phyloP scores from a whole-genome alignment of 345 rosid species.

The Capsella bursapastoris region DNA sequence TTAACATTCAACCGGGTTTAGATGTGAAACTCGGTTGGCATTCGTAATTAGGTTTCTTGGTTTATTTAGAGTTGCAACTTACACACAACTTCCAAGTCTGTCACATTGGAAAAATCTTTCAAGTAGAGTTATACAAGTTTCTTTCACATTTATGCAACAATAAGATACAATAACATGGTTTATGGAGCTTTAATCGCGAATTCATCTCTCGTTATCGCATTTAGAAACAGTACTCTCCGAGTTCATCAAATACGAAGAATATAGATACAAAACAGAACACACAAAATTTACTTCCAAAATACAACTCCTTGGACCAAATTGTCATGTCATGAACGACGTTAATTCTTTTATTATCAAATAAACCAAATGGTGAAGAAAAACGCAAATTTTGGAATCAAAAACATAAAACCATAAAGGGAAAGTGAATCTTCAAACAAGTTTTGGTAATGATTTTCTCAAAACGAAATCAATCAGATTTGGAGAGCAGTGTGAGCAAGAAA shows the following conservation, averaged over 20 bases:
- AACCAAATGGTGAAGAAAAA: slow-evolving; percentile 24
- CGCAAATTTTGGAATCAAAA: slow-evolving; percentile 12
- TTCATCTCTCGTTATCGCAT: neutral
- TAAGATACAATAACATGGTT: neutral
- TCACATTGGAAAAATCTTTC: neutral
- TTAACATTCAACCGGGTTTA: no score
- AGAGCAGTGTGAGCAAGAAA: slow-evolving; percentile 59
- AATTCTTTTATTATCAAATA: slow-evolving; percentile 37
- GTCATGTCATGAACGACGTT: neutral
- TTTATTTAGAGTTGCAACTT: no score
- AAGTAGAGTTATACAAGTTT: neutral
- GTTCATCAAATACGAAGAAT: neutral
- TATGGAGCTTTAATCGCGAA: neutral
- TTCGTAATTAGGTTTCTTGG: no score
- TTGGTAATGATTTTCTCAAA: slow-evolving; percentile 1
- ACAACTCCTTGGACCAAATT: neutral
- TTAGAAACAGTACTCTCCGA: no score
- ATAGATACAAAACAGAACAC: no score
- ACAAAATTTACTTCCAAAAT: neutral
- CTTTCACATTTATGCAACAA: neutral
- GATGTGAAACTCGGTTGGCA: no score
- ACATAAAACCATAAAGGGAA: slow-evolving; percentile 24
- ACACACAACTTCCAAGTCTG: neutral
- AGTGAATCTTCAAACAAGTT: neutral
- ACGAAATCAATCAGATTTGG: slow-evolving; percentile 50